Evolutionary conservation across 352 stramenopile genomes (phyloP), one percentile per base, ranked within the genome.

Genomic region (Phytophthora nicotianae): DNA sequence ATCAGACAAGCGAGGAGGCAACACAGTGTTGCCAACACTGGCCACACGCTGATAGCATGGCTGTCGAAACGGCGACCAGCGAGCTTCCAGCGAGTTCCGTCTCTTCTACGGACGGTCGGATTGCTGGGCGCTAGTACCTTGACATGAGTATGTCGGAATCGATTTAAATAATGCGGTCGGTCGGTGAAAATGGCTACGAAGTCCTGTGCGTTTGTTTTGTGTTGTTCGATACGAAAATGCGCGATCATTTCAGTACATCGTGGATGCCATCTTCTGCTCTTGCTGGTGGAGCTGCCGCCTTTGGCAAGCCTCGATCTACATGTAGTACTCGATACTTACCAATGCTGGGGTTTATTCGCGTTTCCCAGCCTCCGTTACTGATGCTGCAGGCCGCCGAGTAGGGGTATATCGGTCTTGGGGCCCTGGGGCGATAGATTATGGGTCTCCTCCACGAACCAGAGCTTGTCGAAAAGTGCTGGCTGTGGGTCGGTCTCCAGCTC

Each of bases 371-470:
- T 3, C 33, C 35, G 1, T 32, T 59, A 48, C 11, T 26, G 26
- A 26, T 59, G 20, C 14, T 62, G 16, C 45, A 64, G 19, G 23
- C 56, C 59, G 8, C 60, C 62, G n/a, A 74, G 60, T 3, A 90
- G 68, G 17, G 64, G 64, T 50, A 88, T 62, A 32, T 71, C 61
- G 0, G 78, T 86, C 48, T 73, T 85, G 40, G 68, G 61, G 1
- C 81, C 81, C 45, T 75, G 65, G 1, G 79, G 77, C 23, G 79
- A 90, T 53, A 85, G 76, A 27, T 86, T 61, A 23, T 90, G 81
- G 10, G 79, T 86, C 58, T 92, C 83, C 50, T 90, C 77, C 5
- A 90, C 76, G 37, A 81, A 87, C 83, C 83, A 92, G 13, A 92
- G 65, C 19, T 81, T 73, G 8, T 77, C 53, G 40, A 89, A 74